Evolutionary conservation across 768 basidiomycete genomes (phyloP).

Genomic region (Tylopilus cervinicoccineus): DNA sequence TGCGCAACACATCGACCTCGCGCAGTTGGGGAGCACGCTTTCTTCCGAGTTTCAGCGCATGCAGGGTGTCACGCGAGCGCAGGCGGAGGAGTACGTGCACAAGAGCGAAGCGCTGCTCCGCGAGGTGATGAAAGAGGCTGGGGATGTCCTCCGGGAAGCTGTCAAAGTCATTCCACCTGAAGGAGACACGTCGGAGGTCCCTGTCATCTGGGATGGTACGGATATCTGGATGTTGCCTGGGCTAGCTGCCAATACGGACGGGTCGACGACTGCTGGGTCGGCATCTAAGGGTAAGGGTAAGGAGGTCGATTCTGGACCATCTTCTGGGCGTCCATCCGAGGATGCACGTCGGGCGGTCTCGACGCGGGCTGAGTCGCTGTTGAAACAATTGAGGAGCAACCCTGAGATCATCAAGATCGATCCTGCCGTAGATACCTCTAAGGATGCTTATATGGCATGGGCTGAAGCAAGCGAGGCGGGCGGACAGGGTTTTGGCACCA

Average conservation of each 20-base stretch:
- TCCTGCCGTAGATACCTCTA: conserved; percentile 61
- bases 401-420: conserved; percentile 73
- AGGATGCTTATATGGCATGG: conserved; percentile 59
- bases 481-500: conserved; percentile 41
- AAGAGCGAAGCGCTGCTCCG: conserved; percentile 63
- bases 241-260: conserved; percentile 17
- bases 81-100: conserved; percentile 82
- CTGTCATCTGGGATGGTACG: conserved; percentile 74
- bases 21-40: conserved; percentile 61
- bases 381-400: conserved; percentile 70
- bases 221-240: conserved; percentile 80
- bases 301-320: conserved; percentile 26
- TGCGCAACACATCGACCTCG: conserved; percentile 63
- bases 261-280: conserved; percentile 4
- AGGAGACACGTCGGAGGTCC: conserved; percentile 30
- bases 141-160: conserved; percentile 80
- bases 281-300: conserved; percentile 35
- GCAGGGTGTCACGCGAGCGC: conserved; percentile 68
- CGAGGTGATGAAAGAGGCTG: conserved; percentile 74
- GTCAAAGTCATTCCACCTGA: conserved; percentile 92
- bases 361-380: conserved; percentile 72
- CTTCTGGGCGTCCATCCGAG: conserved; percentile 29
- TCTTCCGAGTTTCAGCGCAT: conserved; percentile 66
- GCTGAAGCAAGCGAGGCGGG: conserved; percentile 54
- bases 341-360: conserved; percentile 53